These are phyloP conservation scores for Anisodus acutangulus DNA, from an alignment of 257 asterid species.

Conservation along the genomic window DNA sequence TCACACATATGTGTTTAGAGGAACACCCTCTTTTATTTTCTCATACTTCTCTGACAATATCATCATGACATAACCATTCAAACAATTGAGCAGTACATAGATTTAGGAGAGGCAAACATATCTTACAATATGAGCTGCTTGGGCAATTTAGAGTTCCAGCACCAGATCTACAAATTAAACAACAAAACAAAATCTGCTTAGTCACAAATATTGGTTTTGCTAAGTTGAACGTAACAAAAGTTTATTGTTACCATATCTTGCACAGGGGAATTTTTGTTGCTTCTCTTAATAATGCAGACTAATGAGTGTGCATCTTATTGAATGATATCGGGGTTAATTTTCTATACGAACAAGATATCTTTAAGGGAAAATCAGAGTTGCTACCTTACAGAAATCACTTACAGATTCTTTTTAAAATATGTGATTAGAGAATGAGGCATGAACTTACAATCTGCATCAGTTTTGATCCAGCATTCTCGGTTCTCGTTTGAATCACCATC, in stretches of 20 bases:
- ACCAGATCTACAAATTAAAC: slow-evolving; percentile 73
- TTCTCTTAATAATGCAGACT: neutral
- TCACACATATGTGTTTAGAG: slow-evolving; percentile 23
- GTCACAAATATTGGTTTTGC: neutral
- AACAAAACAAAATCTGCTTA: slow-evolving; percentile 29
- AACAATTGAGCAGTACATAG: slow-evolving; percentile 2
- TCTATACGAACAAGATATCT: neutral
- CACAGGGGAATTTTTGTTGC: neutral
- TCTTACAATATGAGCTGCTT: slow-evolving; percentile 27
- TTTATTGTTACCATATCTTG: neutral
- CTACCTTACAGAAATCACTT: neutral
- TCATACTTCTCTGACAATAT: slow-evolving; percentile 9
- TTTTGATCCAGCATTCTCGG: slow-evolving; percentile 82
- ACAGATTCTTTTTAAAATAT: neutral
- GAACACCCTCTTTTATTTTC: slow-evolving; percentile 25
- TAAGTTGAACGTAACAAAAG: neutral
- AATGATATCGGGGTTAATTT: neutral
- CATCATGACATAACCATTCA: neutral
- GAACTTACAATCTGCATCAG: slow-evolving; percentile 93
- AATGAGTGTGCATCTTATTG: neutral
- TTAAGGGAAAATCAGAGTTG: neutral
- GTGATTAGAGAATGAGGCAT: neutral
- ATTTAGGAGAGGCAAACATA: neutral
- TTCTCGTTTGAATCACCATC: slow-evolving; percentile 50
- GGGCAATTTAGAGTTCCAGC: slow-evolving; percentile 71